Evolutionary conservation across 2,329 filamentous ascomycete species (phyloP).

Genomic region (Endoconidiophora laricicola): DNA sequence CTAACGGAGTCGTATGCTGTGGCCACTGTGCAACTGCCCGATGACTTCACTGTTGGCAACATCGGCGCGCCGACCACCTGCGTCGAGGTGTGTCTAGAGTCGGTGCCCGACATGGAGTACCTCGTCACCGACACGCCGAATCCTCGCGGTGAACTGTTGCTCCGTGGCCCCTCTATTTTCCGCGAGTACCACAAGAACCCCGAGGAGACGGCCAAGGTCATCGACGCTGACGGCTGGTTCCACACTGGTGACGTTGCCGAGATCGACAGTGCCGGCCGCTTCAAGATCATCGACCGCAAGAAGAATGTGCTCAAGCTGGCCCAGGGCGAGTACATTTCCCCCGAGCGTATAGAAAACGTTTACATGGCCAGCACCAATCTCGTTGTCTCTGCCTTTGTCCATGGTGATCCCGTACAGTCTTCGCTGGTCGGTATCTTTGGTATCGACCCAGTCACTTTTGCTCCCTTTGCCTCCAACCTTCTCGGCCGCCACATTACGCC

Average conservation of each 20-base stretch:
- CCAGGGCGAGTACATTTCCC: conserved; percentile 95
- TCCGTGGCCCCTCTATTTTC: conserved; percentile 71
- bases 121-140: conserved; percentile 70
- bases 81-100: conserved; percentile 63
- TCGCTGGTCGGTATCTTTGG: conserved; percentile 77
- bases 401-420: conserved; percentile 73
- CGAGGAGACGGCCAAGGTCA: conserved; percentile 66
- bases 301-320: conserved; percentile 99
- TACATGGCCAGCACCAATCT: conserved; percentile 69
- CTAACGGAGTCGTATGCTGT: conserved; percentile 86
- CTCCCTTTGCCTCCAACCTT: conserved; percentile 61
- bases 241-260: conserved; percentile 83
- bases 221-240: conserved; percentile 91
- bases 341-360: conserved; percentile 91
- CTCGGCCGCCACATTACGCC: conserved; percentile 48
- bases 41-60: conserved; percentile 63
- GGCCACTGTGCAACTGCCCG: conserved; percentile 48
- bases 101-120: conserved; percentile 91
- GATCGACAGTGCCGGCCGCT: conserved; percentile 69
- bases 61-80: conserved; percentile 56
- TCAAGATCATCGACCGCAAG: conserved; percentile 87
- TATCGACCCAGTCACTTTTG: conserved; percentile 70
- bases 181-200: conserved; percentile 78
- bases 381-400: conserved; percentile 68
- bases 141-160: conserved; percentile 75